Evolutionary conservation across 2,329 filamentous ascomycete species (phyloP), one percentile per base, ranked within the genome.

Genomic region (Ophiognomonia clavigignenti-juglandacearum): DNA sequence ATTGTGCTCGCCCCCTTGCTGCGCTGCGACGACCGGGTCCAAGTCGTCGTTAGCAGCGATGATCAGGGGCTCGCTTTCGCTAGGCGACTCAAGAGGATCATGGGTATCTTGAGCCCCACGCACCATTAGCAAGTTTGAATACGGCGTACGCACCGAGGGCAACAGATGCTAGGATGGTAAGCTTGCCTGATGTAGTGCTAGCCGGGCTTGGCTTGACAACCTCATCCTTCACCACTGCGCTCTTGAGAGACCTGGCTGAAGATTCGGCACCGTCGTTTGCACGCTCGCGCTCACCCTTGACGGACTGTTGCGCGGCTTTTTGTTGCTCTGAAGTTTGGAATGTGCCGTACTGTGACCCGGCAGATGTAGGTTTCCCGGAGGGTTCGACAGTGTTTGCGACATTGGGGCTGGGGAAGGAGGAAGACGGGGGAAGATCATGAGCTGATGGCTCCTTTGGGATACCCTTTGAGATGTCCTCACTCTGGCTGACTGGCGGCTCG

Each of bases 51-150:
- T 27, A 23, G 46, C 50, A 49, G 31, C 42, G 34, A 34, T 41
- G 36, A 35, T 36, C 40, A 40, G 39, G 48, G 46, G 50, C 50
- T 49, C 43, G 43, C n/a, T 16, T 32, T 40, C 22, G 39, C 46
- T 32, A n/a, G 29, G 24, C 43, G 34, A 13, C 34, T 36, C 34
- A 36, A 36, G 34, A 16, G 20, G 6, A 36, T 52, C 39, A 49
- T 46, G 46, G 50, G 27, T 52, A 52, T 32, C 50, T 52, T 49
- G 50, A 52, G 46, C 46, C 46, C 50, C 46, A 49, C 19, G 39
- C 43, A 52, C 50, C 50, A 52, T 52, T 52, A 52, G 50, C 50
- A 38, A 52, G 46, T 45, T 52, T 52, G 46, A 52, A 52, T 24
- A 52, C 43, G 34, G 50, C 50, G 39, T 52, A 52, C 26, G 32